Evolutionary conservation across 257 asterid species (phyloP).

Genomic region (Solanum phureja): DNA sequence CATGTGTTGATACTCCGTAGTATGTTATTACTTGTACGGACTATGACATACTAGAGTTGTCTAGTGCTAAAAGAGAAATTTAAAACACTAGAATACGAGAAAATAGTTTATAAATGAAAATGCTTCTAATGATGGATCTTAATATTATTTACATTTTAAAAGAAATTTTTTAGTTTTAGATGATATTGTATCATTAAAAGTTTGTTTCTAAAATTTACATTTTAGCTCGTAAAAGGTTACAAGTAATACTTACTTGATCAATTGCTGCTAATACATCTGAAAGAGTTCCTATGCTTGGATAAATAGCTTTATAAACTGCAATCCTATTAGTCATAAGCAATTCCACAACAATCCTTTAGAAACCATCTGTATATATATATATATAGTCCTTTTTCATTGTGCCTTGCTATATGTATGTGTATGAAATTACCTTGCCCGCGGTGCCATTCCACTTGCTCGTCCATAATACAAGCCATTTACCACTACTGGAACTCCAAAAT

Average conservation of each 20-base stretch:
- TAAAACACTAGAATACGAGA: neutral
- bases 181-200: no score
- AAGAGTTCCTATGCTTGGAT: constrained; percentile 69
- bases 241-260: constrained; percentile 56
- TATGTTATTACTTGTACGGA: no score
- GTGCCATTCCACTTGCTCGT: constrained; percentile 94
- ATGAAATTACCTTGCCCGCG: constrained; percentile 62
- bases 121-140: neutral
- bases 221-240: neutral
- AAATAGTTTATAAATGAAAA: neutral
- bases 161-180: no score
- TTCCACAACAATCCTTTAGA: neutral
- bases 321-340: constrained; percentile 30
- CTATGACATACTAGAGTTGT: neutral
- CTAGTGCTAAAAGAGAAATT: neutral
- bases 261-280: constrained; percentile 89
- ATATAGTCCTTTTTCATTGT: neutral
- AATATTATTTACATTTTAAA: neutral
- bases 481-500: constrained; percentile 75
- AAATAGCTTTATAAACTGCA: constrained; percentile 87
- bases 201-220: neutral
- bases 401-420: neutral
- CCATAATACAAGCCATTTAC: constrained; percentile 79
- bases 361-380: neutral
- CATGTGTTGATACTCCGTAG: neutral